phyloP scores from a whole-genome alignment of 495 filamentous ascomycete species.

The Penicillium daleae region DNA sequence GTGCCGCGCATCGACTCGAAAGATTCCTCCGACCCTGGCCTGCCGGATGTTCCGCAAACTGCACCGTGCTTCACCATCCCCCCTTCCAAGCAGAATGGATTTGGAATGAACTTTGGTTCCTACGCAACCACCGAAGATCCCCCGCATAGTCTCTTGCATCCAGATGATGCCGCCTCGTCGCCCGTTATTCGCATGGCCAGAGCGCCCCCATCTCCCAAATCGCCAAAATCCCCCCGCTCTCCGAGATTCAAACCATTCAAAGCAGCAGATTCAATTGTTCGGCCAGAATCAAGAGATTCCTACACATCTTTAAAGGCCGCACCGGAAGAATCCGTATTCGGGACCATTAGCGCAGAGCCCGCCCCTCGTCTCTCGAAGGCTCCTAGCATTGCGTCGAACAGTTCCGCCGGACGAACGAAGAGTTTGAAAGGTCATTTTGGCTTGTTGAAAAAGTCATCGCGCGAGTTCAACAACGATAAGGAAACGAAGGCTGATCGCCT shows the following conservation, averaged over 20 bases:
- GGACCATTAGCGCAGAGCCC: slow-evolving; percentile 49
- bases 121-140: slow-evolving; percentile 47
- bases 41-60: slow-evolving; percentile 47
- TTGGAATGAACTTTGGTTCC: slow-evolving; percentile 73
- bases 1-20: slow-evolving; percentile 54
- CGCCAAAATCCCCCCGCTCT: slow-evolving; percentile 52
- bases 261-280: slow-evolving; percentile 25
- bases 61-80: slow-evolving; percentile 37
- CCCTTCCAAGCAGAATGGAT: slow-evolving; percentile 50
- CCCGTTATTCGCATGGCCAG: slow-evolving; percentile 87
- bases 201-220: slow-evolving; percentile 72
- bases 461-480: slow-evolving; percentile 42
- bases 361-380: slow-evolving; percentile 43
- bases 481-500: slow-evolving; percentile 39
- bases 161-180: slow-evolving; percentile 75
- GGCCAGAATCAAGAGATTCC: slow-evolving; percentile 45
- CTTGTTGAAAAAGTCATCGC: slow-evolving; percentile 42
- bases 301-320: slow-evolving; percentile 40
- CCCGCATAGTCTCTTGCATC: slow-evolving; percentile 53
- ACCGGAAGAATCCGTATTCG: slow-evolving; percentile 44
- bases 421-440: slow-evolving; percentile 43
- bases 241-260: slow-evolving; percentile 53
- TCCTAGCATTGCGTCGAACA: slow-evolving; percentile 46
- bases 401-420: slow-evolving; percentile 40
- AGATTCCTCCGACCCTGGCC: slow-evolving; percentile 45